phyloP scores from a whole-genome alignment of 2,329 filamentous ascomycete genomes.

The Mycosphaerella sp. region DNA sequence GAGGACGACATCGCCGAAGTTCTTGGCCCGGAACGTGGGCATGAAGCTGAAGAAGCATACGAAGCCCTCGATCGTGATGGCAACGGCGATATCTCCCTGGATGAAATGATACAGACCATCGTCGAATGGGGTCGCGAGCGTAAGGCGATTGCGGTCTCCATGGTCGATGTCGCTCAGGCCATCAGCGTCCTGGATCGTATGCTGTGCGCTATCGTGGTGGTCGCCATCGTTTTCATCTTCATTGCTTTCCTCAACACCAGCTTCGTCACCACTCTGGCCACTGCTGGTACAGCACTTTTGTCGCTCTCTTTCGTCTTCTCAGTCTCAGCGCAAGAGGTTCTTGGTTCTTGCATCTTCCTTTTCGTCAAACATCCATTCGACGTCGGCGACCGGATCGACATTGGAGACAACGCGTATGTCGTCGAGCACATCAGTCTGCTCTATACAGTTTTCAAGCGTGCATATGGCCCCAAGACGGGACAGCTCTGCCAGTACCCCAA shows the following conservation, averaged over 20 bases:
- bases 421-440: constrained; percentile 93
- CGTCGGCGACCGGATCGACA: constrained; percentile 88
- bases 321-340: constrained; percentile 82
- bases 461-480: constrained; percentile 68
- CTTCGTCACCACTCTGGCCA: constrained; percentile 78
- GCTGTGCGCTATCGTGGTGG: constrained; percentile 69
- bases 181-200: constrained; percentile 86
- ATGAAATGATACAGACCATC: constrained; percentile 88
- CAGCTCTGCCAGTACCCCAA: constrained; percentile 68
- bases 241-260: constrained; percentile 83
- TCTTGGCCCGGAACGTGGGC: constrained; percentile 64
- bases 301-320: constrained; percentile 97
- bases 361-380: constrained; percentile 99
- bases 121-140: constrained; percentile 77
- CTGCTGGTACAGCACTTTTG: constrained; percentile 82
- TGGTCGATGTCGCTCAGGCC: constrained; percentile 96
- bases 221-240: constrained; percentile 58
- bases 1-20: constrained; percentile 82
- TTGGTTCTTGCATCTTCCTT: constrained; percentile 97
- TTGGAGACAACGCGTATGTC: constrained; percentile 59
- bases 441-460: constrained; percentile 83
- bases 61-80: constrained; percentile 71
- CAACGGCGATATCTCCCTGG: constrained; percentile 90
- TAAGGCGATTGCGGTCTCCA: constrained; percentile 82
- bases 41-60: constrained; percentile 83